phyloP scores from a whole-genome alignment of 768 basidiomycete genomes.

The Lentinula detonsa region DNA sequence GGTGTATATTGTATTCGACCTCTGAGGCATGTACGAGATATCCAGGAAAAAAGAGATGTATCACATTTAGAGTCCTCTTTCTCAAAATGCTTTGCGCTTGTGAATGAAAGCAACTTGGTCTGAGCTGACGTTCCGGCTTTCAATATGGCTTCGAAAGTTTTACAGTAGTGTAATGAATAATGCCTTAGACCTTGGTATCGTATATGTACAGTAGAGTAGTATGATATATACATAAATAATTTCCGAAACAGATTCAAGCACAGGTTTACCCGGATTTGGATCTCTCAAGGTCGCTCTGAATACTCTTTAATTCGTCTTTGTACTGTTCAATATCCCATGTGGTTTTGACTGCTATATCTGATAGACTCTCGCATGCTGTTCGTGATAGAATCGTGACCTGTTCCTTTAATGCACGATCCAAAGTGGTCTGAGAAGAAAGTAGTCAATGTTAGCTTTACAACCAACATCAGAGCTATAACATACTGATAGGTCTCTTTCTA shows the following conservation, averaged over 20 bases:
- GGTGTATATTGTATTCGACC: neutral
- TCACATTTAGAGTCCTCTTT: neutral
- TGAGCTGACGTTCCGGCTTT: too few species aligned
- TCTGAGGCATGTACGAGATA: neutral
- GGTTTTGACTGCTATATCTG: neutral
- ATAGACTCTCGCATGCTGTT: constrained; percentile 5
- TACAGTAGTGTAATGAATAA: too few species aligned
- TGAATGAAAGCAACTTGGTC: too few species aligned
- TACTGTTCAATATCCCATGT: neutral
- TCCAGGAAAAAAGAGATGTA: neutral
- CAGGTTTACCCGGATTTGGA: neutral
- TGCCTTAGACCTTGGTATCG: too few species aligned
- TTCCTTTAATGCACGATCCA: neutral
- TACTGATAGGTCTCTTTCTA: constrained; percentile 62
- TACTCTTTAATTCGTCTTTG: neutral
- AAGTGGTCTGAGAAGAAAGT: neutral
- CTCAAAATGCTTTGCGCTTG: too few species aligned
- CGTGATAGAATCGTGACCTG: neutral
- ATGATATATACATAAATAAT: neutral
- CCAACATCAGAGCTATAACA: constrained; percentile 7
- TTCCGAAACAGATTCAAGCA: neutral
- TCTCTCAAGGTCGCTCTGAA: neutral
- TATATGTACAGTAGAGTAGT: too few species aligned
- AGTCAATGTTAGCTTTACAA: neutral
- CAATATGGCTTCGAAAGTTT: too few species aligned